Evolutionary conservation across 768 basidiomycete genomes (phyloP).

Genomic region (Tricholoma sp.): DNA sequence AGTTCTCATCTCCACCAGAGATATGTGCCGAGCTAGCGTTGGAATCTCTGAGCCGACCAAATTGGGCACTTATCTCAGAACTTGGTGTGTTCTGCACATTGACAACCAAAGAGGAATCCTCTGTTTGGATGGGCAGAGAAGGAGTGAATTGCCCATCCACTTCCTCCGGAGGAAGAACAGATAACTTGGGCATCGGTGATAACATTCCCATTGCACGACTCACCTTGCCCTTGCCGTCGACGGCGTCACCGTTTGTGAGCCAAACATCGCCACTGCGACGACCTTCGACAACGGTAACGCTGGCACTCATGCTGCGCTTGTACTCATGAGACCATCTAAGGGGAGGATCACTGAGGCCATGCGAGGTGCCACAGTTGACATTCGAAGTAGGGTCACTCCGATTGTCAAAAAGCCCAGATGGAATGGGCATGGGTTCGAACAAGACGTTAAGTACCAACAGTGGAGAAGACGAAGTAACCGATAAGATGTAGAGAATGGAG

Average conservation of each 20-base stretch:
- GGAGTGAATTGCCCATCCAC: conserved; percentile 45
- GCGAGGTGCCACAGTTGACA: conserved; percentile 39
- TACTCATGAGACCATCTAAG: conserved; percentile 49
- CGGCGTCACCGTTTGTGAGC: conserved; percentile 67
- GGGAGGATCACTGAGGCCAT: conserved; percentile 34
- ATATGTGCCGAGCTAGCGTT: conserved; percentile 47
- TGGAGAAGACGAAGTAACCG: conserved; percentile 65
- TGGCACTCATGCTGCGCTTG: conserved; percentile 59
- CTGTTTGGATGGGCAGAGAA: conserved; percentile 56
- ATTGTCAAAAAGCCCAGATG: conserved; percentile 56
- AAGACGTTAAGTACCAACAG: conserved; percentile 58
- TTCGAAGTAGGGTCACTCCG: conserved; percentile 37
- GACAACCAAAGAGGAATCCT: conserved; percentile 39
- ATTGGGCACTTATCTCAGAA: conserved; percentile 52
- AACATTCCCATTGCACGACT: conserved; percentile 62
- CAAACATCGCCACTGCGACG: conserved; percentile 72
- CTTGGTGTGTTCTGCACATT: conserved; percentile 47
- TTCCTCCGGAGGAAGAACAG: conserved; percentile 58
- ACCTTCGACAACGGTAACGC: conserved; percentile 63
- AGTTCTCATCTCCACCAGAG: conserved; percentile 46
- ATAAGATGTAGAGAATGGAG: conserved; percentile 52
- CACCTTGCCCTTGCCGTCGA: conserved; percentile 58
- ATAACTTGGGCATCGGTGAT: conserved; percentile 57
- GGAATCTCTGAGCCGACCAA: conserved; percentile 49
- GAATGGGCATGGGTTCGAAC: conserved; percentile 61